Percentiles rank a stretch among this genome's conserved stretches.
Evolutionary conservation across 2,329 filamentous ascomycete genomes (phyloP).

Genomic region (Pyrenophora seminiperda): DNA sequence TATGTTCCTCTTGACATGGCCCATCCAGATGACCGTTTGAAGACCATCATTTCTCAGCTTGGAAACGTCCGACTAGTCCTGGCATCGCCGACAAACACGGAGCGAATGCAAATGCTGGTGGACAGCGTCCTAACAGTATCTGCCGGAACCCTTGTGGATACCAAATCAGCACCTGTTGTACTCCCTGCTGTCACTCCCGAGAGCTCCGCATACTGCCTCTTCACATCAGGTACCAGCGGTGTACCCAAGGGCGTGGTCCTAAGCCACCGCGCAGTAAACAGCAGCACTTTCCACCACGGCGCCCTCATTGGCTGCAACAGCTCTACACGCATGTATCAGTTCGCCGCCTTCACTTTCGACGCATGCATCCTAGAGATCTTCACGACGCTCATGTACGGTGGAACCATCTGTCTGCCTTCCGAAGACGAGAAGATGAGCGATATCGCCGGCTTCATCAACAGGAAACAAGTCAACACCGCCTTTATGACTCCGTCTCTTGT

Average conservation of each 20-base stretch:
- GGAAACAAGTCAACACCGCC: background rate
- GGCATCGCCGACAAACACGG: background rate
- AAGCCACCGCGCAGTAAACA: background rate
- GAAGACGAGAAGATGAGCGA: slow-evolving; percentile 46
- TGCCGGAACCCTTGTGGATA: background rate
- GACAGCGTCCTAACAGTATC: background rate
- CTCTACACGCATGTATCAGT: background rate
- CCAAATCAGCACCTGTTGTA: background rate
- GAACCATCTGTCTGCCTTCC: slow-evolving; percentile 57
- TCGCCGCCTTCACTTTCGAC: slow-evolving; percentile 51
- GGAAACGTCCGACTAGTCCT: background rate
- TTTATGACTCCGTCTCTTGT: slow-evolving; percentile 20
- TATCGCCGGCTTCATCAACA: slow-evolving; percentile 53
- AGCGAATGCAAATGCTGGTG: background rate
- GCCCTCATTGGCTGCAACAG: background rate
- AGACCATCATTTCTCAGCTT: slow-evolving; percentile 1
- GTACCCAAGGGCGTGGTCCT: slow-evolving; percentile 70
- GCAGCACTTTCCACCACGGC: background rate
- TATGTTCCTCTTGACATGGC: slow-evolving; percentile 37
- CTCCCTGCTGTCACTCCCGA: background rate
- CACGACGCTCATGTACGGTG: slow-evolving; percentile 54
- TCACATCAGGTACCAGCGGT: slow-evolving; percentile 79
- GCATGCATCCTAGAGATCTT: slow-evolving; percentile 58
- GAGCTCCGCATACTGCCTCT: slow-evolving; percentile 59
- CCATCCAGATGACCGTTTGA: background rate